Evolutionary conservation across 495 filamentous ascomycete genomes (phyloP), one percentile per base, ranked within the genome.

Genomic region (Apiosordaria backusii): DNA sequence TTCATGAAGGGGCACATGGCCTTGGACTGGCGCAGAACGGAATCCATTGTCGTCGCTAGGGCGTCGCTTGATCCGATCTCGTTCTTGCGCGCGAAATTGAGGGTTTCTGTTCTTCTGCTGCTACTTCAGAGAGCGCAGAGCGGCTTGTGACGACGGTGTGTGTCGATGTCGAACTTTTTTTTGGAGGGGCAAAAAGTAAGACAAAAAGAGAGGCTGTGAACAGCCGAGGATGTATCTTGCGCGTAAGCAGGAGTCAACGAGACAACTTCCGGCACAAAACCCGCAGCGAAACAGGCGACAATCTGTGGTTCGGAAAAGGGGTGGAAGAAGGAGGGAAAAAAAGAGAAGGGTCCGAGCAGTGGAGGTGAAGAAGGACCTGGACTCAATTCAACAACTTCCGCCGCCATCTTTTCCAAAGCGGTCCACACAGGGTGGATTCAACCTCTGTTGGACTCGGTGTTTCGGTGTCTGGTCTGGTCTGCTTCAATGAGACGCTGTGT

Each of bases 1-100:
- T 90, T 93, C 77, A 99, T 87, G 80, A 99, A 98, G 61, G 95
- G 95, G 78, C 95, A 99, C 88, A 98, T 89, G 72, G 90, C 85
- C 78, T 92, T 91, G 70, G 92, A 97, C 79, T 97, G 95, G 74
- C 91, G 90, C 69, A 99, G 88, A 64, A 97, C 86, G 64, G 93
- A 83, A 82, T 99, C 95, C 95, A 99, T 99, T 79, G 50, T 62
- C 26, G 18, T 27, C 35, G 23, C 52, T 21, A 21, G 19, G 22
- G n/a, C 22, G 52, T 55, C 3, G 9, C 52, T 55, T 55, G 52
- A 21, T 45, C 9, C 35, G 35, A 45, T 2, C 16, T 45, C 35
- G 35, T 45, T 45, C 35, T 45, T 15, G 35, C 35, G 35, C 35
- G 35, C 10, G 35, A 45, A 45, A 45, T 7, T 45, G 35, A 45